A percentile compares a stretch with the other conserved stretches of the same genome.
These are phyloP conservation scores for Zasmidium angulare DNA, from an alignment of 2,329 filamentous ascomycete genomes.

Conservation along the genomic window DNA sequence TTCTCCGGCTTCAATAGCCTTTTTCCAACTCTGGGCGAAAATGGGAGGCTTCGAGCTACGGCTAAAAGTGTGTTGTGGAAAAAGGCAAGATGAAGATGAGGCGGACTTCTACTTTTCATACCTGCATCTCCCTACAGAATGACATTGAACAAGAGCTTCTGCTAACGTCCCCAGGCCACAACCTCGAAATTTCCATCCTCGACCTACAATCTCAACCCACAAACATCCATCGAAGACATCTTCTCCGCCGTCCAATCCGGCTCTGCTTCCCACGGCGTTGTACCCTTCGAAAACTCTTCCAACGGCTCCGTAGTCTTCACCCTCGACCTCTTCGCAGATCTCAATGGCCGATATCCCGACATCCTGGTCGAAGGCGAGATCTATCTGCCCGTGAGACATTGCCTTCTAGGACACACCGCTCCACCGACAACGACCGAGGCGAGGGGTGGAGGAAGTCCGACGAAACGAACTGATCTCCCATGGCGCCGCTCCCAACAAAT, in stretches of 20 bases:
- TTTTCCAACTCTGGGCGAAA: background rate
- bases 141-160: background rate
- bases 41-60: too few species aligned
- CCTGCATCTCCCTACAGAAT: too few species aligned
- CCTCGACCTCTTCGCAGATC: slow-evolving; percentile 82
- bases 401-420: slow-evolving; percentile 61
- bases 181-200: slow-evolving; percentile 19
- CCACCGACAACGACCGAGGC: too few species aligned
- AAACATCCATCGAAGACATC: slow-evolving; percentile 62
- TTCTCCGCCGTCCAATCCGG: slow-evolving; percentile 74
- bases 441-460: too few species aligned
- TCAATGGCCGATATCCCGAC: slow-evolving; percentile 61
- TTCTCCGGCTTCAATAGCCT: background rate
- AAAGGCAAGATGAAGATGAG: background rate
- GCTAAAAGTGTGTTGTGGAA: too few species aligned
- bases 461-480: slow-evolving; percentile 1
- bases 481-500: slow-evolving; percentile 11
- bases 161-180: slow-evolving; percentile 19
- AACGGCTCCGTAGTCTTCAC: slow-evolving; percentile 91
- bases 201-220: slow-evolving; percentile 37
- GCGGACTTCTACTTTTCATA: too few species aligned
- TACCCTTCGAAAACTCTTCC: slow-evolving; percentile 94
- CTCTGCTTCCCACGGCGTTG: slow-evolving; percentile 69
- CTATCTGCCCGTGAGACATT: slow-evolving; percentile 87
- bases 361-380: slow-evolving; percentile 78